Evolutionary conservation across 257 asterid genomes (phyloP).

Genomic region (Solanum verrucosum): DNA sequence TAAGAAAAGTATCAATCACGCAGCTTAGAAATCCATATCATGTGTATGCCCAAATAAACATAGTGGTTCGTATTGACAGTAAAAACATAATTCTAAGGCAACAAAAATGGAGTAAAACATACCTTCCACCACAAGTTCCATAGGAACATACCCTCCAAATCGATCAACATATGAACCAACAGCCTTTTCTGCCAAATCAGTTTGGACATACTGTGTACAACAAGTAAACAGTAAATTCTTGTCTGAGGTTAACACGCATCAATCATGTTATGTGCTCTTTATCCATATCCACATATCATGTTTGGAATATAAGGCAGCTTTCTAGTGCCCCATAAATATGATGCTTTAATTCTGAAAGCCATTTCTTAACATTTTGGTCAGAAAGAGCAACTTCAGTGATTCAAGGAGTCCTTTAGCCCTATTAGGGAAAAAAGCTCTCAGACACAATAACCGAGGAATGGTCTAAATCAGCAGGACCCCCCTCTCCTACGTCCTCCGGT

Average conservation of each 20-base stretch:
- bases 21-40: neutral
- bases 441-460: too few species aligned
- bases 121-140: slow-evolving; percentile 87
- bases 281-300: neutral
- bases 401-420: neutral
- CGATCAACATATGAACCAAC: slow-evolving; percentile 25
- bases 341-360: neutral
- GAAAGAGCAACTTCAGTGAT: neutral
- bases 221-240: neutral
- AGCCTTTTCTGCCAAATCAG: slow-evolving; percentile 55
- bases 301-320: neutral
- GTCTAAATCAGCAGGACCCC: too few species aligned
- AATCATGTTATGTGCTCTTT: neutral
- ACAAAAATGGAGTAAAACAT: neutral
- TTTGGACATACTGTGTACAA: slow-evolving; percentile 65
- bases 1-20: neutral
- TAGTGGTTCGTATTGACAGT: neutral
- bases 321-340: neutral
- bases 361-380: neutral
- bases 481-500: too few species aligned
- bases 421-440: too few species aligned
- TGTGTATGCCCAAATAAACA: neutral
- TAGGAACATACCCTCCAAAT: slow-evolving; percentile 67
- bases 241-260: neutral
- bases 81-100: neutral